Evolutionary conservation across 164 flowering plant species (phyloP), one percentile per base, ranked within the genome.

Genomic region (Dillenia suffruticosa): DNA sequence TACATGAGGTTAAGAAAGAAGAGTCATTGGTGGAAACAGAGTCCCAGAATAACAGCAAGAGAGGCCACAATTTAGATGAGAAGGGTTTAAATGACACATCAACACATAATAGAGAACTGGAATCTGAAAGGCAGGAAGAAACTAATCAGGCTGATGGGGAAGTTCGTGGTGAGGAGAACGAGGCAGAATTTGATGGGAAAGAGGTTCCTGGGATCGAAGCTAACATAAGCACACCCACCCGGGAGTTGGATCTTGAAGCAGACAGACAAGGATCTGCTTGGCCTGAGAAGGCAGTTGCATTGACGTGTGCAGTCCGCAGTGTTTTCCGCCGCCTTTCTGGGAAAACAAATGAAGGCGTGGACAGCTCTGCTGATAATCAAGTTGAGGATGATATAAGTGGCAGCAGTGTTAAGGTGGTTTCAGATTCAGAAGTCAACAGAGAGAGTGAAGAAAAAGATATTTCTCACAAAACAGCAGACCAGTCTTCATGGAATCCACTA

Each of bases 311-410:
- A 17, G 91, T 85, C 51, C 76, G 84, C 54, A 78, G 44, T 24
- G 63, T 90, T 52, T 40, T 90, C 51, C 87, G 93, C 44, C 89
- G 82, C 45, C 82, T 88, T 71, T 91, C 93, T 49, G 82, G 84
- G n/a, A 85, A 72, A 78, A 73, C 44, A 61, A 80, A 76, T 70
- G 87, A 82, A 17, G 62, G 60, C 56, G 82, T 49, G 16, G 68
- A 59, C 10, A 70, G 51, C 59, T 54, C 50, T 59, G 10, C 68
- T 55, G 69, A 50, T 62, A 76, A 64, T 46, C 73, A 69, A 49
- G 64, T 26, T n/a, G 69, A 56, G 62, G 54, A 58, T 56, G 69
- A 67, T 15, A 58, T 52, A 15, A 50, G 62, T 19, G 47, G 46
- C 44, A 32, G 14, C 49, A 57, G 46, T 61, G 40, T 44, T 54